Base-by-base conservation (phyloP, 139 green algal genomes). In the Dunaliella primolecta region DNA sequence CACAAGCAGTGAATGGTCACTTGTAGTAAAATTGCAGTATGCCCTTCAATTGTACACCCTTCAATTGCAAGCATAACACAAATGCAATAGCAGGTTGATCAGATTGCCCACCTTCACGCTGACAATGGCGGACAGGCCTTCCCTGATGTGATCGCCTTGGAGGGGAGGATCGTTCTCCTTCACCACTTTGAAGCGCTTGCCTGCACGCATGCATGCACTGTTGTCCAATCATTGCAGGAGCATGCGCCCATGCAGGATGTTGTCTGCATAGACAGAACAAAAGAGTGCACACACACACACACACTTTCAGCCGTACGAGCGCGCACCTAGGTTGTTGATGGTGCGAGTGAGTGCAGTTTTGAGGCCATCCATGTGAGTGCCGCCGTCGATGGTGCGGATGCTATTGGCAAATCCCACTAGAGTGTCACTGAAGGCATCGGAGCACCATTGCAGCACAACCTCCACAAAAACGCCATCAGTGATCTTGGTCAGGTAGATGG, bases 351-450 rank as follows among this genome's bases (percentile, higher is more conserved):
- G 84, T 0, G 93, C 94, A 0, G 84, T 79, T 79, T 96, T 95
- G 76, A 98, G 78, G 27, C 97, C 97, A 64, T 99, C 97, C 75
- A 99, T 87, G 92, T 99, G 97, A 0, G 95, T 98, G 71, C 97
- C 97, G 15, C 97, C 97, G 83, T 99, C 97, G 0, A 93, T 87
- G 1, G 97, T 99, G 79, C 96, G 94, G 87, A 99, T 97, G 88
- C 85, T 95, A 93, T 99, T 99, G 72, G 96, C 97, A 87, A 98
- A 99, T 56, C 97, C 94, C 15, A 99, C 89, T 24, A 98, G 74
- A 0, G 87, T 97, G 84, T 98, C 95, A 21, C 85, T 92, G 89
- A 92, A 97, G 1, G 90, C 84, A 84, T 98, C 94, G 20, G 81
- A 86, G 81, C 89, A 96, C 97, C 97, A 99, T 89, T 99, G 97